Evolutionary conservation across 2,329 filamentous ascomycete genomes (phyloP), one percentile per base, ranked within the genome.

Genomic region (Apiospora aurea): DNA sequence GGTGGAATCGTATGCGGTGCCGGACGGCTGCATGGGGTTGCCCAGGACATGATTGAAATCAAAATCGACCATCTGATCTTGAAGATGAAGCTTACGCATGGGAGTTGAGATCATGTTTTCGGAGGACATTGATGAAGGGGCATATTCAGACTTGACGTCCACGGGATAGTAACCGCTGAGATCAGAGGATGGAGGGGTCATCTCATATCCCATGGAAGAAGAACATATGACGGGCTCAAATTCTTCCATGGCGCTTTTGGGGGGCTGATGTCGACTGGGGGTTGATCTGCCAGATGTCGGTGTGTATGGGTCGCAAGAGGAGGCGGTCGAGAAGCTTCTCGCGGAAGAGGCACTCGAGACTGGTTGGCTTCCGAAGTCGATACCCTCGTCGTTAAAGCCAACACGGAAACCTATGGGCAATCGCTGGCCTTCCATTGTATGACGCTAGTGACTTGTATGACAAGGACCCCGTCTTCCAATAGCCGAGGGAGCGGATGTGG

Each of bases 261-360:
- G 74, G 47, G 72, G 73, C 41, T 75, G 64, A 6, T 75, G 75
- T 53, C 21, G 29, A n/a, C n/a, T 64, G 53, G 81, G 80, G 7
- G 79, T 81, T 11, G 81, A 82, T 67, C 78, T 77, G 43, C 78
- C 79, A 70, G 80, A 81, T 34, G 74, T 72, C 18, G 81, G 81
- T 21, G 81, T 82, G 70, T 76, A 80, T 5, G 80, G 79, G 57
- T 76, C 76, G 70, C 75, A 75, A n/a, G 74, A 79, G 13, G 79
- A 79, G 7, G 78, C 76, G 38, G 78, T 79, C 3, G 78, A 81
- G 34, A 80, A 81, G 71, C 79, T 79, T 29, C 76, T 72, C 10
- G 74, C 74, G 67, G 79, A 77, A 6, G 78, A 78, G 67, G 75
- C 69, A 69, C 75, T 77, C 34, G 73, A 74, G 38, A 76, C 5